phyloP scores from a whole-genome alignment of 371 early-diverging fungal species.

The Parasitella parasitica region DNA sequence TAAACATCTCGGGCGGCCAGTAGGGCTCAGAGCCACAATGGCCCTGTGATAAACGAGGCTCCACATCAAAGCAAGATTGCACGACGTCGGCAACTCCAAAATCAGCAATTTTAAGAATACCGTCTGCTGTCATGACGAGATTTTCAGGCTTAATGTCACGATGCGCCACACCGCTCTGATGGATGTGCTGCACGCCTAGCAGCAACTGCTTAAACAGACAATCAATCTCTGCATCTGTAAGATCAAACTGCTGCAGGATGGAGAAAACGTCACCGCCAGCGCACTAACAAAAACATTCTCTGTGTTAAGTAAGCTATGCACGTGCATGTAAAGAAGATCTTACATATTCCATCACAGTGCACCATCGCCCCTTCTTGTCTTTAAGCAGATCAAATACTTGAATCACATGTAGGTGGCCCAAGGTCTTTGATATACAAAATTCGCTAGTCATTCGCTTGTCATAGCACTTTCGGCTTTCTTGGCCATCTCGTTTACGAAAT shows the following conservation, averaged over 20 bases:
- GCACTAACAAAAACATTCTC: constrained; percentile 43
- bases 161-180: constrained; percentile 87
- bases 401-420: constrained; percentile 68
- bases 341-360: constrained; percentile 66
- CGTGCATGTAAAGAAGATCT: not conserved
- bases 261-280: constrained; percentile 62
- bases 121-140: constrained; percentile 76
- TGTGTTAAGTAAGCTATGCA: constrained; percentile 1
- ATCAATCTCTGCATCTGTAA: constrained; percentile 47
- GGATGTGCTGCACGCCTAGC: constrained; percentile 93
- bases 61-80: constrained; percentile 74
- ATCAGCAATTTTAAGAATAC: constrained; percentile 92
- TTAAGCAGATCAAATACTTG: constrained; percentile 67
- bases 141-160: constrained; percentile 92
- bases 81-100: constrained; percentile 96
- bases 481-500: constrained; percentile 45
- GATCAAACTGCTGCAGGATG: constrained; percentile 40
- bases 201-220: constrained; percentile 83
- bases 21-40: constrained; percentile 86
- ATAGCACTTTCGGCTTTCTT: constrained; percentile 57
- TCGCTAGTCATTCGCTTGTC: constrained; percentile 68
- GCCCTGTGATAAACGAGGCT: constrained; percentile 64
- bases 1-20: constrained; percentile 78
- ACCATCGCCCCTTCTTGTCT: constrained; percentile 50
- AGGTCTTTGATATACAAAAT: constrained; percentile 66